A percentile compares a stretch with the other conserved stretches of the same genome.
Conservation (phyloP, 2,329 filamentous ascomycete genomes). For the Aspergillus sclerotialis region DNA sequence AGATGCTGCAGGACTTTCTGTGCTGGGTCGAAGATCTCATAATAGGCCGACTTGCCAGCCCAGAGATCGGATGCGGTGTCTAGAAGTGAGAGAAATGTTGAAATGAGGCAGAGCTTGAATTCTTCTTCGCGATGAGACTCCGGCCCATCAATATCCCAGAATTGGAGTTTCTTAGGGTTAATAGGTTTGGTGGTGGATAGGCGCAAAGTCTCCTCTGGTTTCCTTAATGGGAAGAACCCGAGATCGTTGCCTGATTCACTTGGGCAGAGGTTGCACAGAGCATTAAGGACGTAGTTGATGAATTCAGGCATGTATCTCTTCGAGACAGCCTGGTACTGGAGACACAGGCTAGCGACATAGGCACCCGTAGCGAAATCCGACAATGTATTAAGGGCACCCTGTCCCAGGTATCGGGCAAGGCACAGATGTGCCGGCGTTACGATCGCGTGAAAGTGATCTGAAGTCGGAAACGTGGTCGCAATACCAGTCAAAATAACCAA, state of each 20-base stretch:
- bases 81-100: conserved; percentile 59
- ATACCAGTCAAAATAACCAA: conserved; percentile 77
- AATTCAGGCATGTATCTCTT: conserved; percentile 88
- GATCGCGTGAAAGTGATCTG: conserved; percentile 94
- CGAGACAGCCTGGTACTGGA: conserved; percentile 76
- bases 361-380: conserved; percentile 65
- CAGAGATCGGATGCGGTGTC: conserved; percentile 65
- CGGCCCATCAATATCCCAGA: conserved; percentile 47
- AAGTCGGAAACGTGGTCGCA: conserved; percentile 81
- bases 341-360: conserved; percentile 68
- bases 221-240: conserved; percentile 57
- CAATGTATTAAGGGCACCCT: conserved; percentile 61
- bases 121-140: conserved; percentile 22
- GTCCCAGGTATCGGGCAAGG: conserved; percentile 76
- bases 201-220: conserved; percentile 46
- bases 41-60: conserved; percentile 65
- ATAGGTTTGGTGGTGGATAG: conserved; percentile 32
- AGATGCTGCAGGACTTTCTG: conserved; percentile 56
- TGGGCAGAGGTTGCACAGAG: conserved; percentile 61
- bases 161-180: conserved; percentile 48
- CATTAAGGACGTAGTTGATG: conserved; percentile 72
- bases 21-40: conserved; percentile 67
- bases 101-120: conserved; percentile 54
- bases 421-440: conserved; percentile 82
- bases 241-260: conserved; percentile 40